Evolutionary conservation across 2,329 filamentous ascomycete genomes (phyloP).

Genomic region (Hawksworthiomyces lignivorus): DNA sequence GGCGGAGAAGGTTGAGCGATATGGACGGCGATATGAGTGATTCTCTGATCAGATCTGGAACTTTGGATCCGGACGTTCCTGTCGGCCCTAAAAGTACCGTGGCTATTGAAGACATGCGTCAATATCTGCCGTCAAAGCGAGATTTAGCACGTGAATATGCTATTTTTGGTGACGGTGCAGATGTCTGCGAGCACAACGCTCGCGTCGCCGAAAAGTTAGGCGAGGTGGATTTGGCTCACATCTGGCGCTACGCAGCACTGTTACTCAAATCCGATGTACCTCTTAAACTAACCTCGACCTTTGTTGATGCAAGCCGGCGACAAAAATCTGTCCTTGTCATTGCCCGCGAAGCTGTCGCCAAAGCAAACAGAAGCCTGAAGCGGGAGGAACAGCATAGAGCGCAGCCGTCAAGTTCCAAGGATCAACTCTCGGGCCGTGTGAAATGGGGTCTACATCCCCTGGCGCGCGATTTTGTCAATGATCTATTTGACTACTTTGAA

Average conservation of each 20-base stretch:
- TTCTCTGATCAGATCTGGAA: conserved; percentile 6
- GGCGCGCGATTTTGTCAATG: conserved; percentile 51
- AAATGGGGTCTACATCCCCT: conserved; percentile 63
- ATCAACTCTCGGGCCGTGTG: conserved; percentile 47
- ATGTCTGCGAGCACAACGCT: conserved; percentile 80
- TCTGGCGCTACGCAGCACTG: conserved; percentile 77
- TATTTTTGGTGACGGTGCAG: conserved; percentile 74
- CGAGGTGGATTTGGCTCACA: conserved; percentile 62
- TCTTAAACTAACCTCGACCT: conserved; percentile 51
- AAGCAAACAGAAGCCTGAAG: conserved; percentile 22
- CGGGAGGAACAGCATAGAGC: not conserved
- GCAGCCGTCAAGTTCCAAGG: not conserved
- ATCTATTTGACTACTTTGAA: conserved; percentile 59
- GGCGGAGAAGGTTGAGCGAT: conserved; percentile 22
- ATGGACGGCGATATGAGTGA: conserved; percentile 2
- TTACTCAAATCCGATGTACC: conserved; percentile 71
- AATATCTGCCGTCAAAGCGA: conserved; percentile 69
- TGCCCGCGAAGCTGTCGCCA: conserved; percentile 52
- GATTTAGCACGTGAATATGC: conserved; percentile 71
- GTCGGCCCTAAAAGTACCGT: conserved; percentile 58
- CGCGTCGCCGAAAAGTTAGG: conserved; percentile 65
- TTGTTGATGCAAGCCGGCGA: conserved; percentile 25
- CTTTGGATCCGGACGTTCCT: conserved; percentile 10
- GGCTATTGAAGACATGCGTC: conserved; percentile 62
- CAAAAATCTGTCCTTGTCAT: conserved; percentile 60